phyloP scores from a whole-genome alignment of 2,329 filamentous ascomycete species.

The Aureobasidium sp. region DNA sequence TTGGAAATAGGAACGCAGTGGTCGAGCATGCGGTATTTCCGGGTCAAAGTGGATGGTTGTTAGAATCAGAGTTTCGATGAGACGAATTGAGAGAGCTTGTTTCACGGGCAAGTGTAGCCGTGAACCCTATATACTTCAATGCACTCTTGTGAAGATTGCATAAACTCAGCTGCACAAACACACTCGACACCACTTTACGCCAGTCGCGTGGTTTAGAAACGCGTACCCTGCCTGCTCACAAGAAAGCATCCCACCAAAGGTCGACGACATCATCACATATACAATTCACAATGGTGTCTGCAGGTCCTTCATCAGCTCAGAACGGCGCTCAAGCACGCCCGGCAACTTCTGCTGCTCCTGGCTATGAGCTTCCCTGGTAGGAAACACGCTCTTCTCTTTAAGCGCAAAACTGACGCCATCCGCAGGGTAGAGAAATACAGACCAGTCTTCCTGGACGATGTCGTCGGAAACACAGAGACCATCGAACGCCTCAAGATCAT shows the following conservation, averaged over 20 bases:
- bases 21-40: not conserved
- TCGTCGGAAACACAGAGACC: constrained; percentile 96
- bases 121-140: too few relatives aligned
- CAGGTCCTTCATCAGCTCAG: constrained; percentile 33
- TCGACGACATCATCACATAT: not conserved
- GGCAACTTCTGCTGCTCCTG: constrained; percentile 32
- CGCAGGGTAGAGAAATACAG: constrained; percentile 96
- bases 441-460: constrained; percentile 87
- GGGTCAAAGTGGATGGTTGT: not conserved
- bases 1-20: not conserved
- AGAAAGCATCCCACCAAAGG: too few relatives aligned
- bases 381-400: constrained; percentile 10
- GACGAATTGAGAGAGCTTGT: not conserved
- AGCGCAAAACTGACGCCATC: constrained; percentile 4
- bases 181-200: not conserved
- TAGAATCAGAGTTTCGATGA: not conserved
- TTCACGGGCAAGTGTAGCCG: too few relatives aligned
- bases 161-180: too few relatives aligned
- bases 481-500: constrained; percentile 98
- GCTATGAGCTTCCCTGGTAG: constrained; percentile 75
- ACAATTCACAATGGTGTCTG: constrained; percentile 32
- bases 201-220: not conserved
- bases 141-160: too few relatives aligned
- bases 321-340: constrained; percentile 34
- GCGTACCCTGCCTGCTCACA: too few relatives aligned